These are phyloP conservation scores for Phytophthora idaei DNA, from an alignment of 352 stramenopile species.

Conservation along the genomic window DNA sequence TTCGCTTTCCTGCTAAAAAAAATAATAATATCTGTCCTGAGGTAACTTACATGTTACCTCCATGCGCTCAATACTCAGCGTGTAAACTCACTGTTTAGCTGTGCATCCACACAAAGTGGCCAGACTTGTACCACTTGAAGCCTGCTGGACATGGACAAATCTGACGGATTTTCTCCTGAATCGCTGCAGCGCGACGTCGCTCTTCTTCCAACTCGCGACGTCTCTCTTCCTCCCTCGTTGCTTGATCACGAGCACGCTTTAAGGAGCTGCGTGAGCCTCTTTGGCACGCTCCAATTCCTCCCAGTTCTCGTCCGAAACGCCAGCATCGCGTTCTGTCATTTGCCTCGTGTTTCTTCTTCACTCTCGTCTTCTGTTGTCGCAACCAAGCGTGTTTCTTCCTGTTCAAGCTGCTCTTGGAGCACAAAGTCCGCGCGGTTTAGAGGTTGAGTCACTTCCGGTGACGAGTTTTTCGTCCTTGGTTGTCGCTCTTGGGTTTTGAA, in stretches of 20 bases:
- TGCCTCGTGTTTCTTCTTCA: conserved; percentile 5
- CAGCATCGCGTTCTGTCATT: conserved; percentile 41
- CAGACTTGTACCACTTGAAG: conserved; percentile 66
- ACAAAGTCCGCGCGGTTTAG: not conserved
- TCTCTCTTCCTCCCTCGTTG: conserved; percentile 40
- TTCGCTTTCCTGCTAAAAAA: no score
- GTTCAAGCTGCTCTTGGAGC: not conserved
- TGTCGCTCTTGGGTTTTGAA: not conserved
- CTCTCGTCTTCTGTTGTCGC: conserved; percentile 14
- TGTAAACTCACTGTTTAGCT: conserved; percentile 65
- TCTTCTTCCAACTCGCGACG: conserved; percentile 50
- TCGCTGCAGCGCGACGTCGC: conserved; percentile 35
- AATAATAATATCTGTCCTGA: no score
- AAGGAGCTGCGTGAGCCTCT: conserved; percentile 40
- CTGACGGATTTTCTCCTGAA: conserved; percentile 65
- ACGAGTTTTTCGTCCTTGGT: not conserved
- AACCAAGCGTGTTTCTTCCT: conserved; percentile 9
- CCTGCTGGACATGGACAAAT: conserved; percentile 70
- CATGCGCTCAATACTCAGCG: conserved; percentile 11
- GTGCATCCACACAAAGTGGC: conserved; percentile 73
- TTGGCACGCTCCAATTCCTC: conserved; percentile 70
- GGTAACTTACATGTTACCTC: no score
- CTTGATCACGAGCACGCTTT: conserved; percentile 28
- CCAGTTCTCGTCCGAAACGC: conserved; percentile 68
- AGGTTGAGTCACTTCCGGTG: no score